Evolutionary conservation across 306 rosid genomes (phyloP).

Genomic region (Sesbania bispinosa): DNA sequence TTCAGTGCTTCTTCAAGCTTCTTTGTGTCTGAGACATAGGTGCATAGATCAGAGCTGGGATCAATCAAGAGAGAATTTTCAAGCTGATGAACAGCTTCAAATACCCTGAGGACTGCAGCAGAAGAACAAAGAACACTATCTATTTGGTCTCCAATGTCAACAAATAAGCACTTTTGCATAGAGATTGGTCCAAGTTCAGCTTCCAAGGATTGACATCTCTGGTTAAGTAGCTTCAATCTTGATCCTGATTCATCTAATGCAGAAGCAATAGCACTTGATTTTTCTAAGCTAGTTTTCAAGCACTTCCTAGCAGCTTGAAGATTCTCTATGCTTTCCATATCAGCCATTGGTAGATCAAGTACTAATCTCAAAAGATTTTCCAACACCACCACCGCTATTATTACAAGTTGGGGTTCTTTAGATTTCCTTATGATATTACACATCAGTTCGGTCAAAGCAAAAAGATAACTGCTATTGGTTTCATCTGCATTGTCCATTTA

Average conservation of each 20-base stretch:
- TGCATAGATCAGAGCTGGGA: slow-evolving; percentile 37
- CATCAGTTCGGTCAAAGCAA: slow-evolving; percentile 3
- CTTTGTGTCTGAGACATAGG: slow-evolving; percentile 37
- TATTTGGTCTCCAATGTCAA: slow-evolving; percentile 37
- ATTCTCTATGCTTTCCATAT: slow-evolving; percentile 25
- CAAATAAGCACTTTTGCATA: slow-evolving; percentile 9
- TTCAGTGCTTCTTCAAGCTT: slow-evolving; percentile 51
- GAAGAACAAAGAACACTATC: slow-evolving; percentile 46
- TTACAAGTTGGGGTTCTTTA: background rate
- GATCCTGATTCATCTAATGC: too few species aligned
- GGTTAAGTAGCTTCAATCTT: slow-evolving; percentile 35
- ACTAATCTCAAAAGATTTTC: slow-evolving; percentile 20
- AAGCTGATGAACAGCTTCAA: slow-evolving; percentile 44
- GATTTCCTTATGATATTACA: too few species aligned
- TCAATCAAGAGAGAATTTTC: slow-evolving; percentile 35
- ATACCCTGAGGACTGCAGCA: slow-evolving; percentile 47
- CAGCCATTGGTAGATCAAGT: slow-evolving; percentile 29
- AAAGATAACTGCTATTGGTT: slow-evolving; percentile 25
- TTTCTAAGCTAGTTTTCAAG: slow-evolving; percentile 49
- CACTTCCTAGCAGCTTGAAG: slow-evolving; percentile 35
- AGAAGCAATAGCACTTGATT: slow-evolving; percentile 38
- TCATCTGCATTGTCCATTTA: slow-evolving; percentile 33
- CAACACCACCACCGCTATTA: background rate
- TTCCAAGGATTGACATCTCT: slow-evolving; percentile 41
- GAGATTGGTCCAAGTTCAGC: slow-evolving; percentile 24